These are phyloP conservation scores for Cyclotella sp. DNA, from an alignment of 108 stramenopile genomes.

Conservation along the genomic window DNA sequence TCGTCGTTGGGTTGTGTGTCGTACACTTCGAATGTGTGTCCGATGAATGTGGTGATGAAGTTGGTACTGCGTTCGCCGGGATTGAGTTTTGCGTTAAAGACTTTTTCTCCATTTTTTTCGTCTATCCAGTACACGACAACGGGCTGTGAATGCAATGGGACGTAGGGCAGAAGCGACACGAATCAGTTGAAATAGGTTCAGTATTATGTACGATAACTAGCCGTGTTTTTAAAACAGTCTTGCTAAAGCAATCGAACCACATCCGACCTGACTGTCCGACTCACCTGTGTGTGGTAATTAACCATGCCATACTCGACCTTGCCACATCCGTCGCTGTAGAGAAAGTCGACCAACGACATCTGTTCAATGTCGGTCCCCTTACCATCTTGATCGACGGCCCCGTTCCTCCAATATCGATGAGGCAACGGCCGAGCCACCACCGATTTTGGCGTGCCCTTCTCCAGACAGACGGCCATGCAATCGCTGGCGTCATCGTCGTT, in stretches of 20 bases:
- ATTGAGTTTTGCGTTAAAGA: conserved; percentile 39
- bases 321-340: conserved; percentile 33
- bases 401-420: conserved; percentile 37
- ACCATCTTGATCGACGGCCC: conserved; percentile 21
- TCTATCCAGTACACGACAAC: conserved; percentile 61
- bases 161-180: too few species aligned
- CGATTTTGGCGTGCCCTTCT: conserved; percentile 35
- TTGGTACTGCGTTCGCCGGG: conserved; percentile 60
- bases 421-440: conserved; percentile 42
- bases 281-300: conserved; percentile 46
- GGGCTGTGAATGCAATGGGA: conserved; percentile 19
- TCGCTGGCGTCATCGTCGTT: neutral
- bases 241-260: neutral
- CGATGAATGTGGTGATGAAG: conserved; percentile 60
- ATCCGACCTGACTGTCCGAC: neutral
- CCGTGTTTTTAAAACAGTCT: neutral
- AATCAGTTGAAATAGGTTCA: too few species aligned
- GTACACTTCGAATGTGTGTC: conserved; percentile 58
- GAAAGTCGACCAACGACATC: conserved; percentile 34
- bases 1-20: conserved; percentile 39
- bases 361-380: conserved; percentile 17
- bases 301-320: conserved; percentile 60
- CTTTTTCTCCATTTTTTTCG: conserved; percentile 13
- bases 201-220: too few species aligned
- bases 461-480: conserved; percentile 47